These are phyloP conservation scores for Citrullus amarus DNA, from an alignment of 306 rosid genomes.

Conservation along the genomic window DNA sequence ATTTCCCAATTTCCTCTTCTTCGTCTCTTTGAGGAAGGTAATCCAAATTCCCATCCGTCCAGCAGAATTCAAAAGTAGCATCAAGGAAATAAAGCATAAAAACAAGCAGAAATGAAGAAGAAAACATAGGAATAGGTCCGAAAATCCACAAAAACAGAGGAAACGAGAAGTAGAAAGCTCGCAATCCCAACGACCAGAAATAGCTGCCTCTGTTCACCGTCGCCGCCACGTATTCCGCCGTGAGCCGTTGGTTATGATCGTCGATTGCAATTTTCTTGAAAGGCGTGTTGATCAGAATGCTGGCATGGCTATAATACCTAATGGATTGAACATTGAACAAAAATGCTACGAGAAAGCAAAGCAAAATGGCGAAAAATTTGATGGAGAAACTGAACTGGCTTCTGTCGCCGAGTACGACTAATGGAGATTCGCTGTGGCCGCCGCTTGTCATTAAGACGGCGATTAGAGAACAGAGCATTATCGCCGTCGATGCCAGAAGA, in stretches of 20 bases:
- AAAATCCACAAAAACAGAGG: slow-evolving; percentile 83
- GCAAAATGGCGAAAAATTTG: slow-evolving; percentile 60
- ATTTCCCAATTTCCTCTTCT: slow-evolving; percentile 32
- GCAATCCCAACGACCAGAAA: slow-evolving; percentile 75
- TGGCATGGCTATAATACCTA: slow-evolving; percentile 78
- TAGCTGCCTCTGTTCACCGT: slow-evolving; percentile 68
- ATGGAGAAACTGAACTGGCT: slow-evolving; percentile 33
- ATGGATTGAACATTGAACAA: slow-evolving; percentile 71
- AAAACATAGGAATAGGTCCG: slow-evolving; percentile 73
- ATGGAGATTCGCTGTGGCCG: background rate
- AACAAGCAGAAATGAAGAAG: slow-evolving; percentile 40
- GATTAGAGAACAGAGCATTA: slow-evolving; percentile 65
- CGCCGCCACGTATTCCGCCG: slow-evolving; percentile 49
- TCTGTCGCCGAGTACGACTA: slow-evolving; percentile 28
- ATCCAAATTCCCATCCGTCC: slow-evolving; percentile 23
- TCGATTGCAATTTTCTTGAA: slow-evolving; percentile 33
- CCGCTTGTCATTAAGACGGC: slow-evolving; percentile 55
- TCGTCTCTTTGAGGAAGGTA: slow-evolving; percentile 2
- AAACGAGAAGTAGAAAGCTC: slow-evolving; percentile 79
- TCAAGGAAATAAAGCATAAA: slow-evolving; percentile 62
- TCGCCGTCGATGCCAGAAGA: slow-evolving; percentile 80
- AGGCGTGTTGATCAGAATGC: slow-evolving; percentile 70
- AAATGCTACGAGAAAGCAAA: slow-evolving; percentile 63
- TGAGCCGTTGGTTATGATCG: slow-evolving; percentile 26
- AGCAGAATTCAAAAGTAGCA: slow-evolving; percentile 29